Percentiles rank a stretch among this genome's conserved stretches.
These are phyloP conservation scores for Arthonia radiata DNA, from an alignment of 495 filamentous ascomycete species.

Conservation along the genomic window DNA sequence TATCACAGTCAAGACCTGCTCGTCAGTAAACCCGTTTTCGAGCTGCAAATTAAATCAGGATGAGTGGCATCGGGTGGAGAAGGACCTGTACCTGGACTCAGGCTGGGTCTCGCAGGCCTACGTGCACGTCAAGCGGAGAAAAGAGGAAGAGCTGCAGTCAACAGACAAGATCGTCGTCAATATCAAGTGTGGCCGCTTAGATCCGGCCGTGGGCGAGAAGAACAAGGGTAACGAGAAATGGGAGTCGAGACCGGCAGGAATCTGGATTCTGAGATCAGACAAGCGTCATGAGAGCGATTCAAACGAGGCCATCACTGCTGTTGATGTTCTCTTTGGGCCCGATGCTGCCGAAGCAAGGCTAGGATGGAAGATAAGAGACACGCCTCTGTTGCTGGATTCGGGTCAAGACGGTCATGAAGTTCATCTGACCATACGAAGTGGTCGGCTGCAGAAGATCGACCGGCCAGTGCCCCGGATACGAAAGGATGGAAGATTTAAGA, in stretches of 20 bases:
- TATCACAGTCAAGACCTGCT: slow-evolving; percentile 61
- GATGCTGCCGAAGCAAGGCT: slow-evolving; percentile 76
- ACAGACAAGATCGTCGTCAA: slow-evolving; percentile 67
- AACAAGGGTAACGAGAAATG: slow-evolving; percentile 37
- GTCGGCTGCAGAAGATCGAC: slow-evolving; percentile 27
- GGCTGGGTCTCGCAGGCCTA: slow-evolving; percentile 58
- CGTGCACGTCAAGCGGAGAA: slow-evolving; percentile 63
- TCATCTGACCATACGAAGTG: slow-evolving; percentile 52
- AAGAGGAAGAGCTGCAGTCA: slow-evolving; percentile 55
- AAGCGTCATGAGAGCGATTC: slow-evolving; percentile 60
- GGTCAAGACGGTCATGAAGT: slow-evolving; percentile 35
- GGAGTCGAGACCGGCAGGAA: slow-evolving; percentile 54
- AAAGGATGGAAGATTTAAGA: slow-evolving; percentile 88
- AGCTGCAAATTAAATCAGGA: slow-evolving; percentile 54
- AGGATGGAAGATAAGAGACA: slow-evolving; percentile 55
- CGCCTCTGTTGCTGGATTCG: slow-evolving; percentile 34
- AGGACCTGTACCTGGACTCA: slow-evolving; percentile 64
- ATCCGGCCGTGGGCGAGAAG: slow-evolving; percentile 35
- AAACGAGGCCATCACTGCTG: slow-evolving; percentile 46
- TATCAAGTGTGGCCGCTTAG: slow-evolving; percentile 49
- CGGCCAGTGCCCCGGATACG: slow-evolving; percentile 50
- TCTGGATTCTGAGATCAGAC: slow-evolving; percentile 68
- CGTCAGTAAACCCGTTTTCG: slow-evolving; percentile 45
- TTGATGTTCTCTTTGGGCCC: slow-evolving; percentile 81
- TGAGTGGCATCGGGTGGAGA: slow-evolving; percentile 66